Conservation (phyloP, 1,284 basidiomycete genomes). For the Phellinidium pouzarii region DNA sequence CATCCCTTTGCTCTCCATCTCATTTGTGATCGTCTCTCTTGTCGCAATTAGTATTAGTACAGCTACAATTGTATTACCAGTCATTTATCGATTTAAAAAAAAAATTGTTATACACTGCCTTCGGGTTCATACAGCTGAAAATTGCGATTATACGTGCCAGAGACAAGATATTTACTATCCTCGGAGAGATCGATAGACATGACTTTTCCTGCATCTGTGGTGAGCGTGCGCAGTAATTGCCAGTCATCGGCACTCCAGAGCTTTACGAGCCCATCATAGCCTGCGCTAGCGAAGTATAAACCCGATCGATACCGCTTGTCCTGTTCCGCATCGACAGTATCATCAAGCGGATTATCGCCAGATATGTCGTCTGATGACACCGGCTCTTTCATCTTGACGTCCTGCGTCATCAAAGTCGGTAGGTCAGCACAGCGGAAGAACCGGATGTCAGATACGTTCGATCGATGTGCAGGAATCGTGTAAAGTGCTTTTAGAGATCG, state of each 20-base stretch:
- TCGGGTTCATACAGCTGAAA: slow-evolving; percentile 86
- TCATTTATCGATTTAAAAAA: slow-evolving; percentile 19
- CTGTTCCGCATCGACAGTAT: slow-evolving; percentile 37
- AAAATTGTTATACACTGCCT: slow-evolving; percentile 33
- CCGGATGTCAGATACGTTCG: slow-evolving; percentile 89
- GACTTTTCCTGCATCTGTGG: slow-evolving; percentile 93
- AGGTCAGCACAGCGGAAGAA: slow-evolving; percentile 72
- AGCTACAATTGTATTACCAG: slow-evolving; percentile 21
- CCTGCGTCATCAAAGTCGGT: slow-evolving; percentile 32
- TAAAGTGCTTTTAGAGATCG: slow-evolving; percentile 87
- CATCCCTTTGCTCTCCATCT: slow-evolving; percentile 3
- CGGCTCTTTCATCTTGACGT: slow-evolving; percentile 34
- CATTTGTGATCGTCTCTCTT: slow-evolving; percentile 7
- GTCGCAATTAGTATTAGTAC: slow-evolving; percentile 8
- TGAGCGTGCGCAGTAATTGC: slow-evolving; percentile 83
- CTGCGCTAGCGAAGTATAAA: slow-evolving; percentile 87
- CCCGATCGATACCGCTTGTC: slow-evolving; percentile 79
- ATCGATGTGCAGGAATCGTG: slow-evolving; percentile 94
- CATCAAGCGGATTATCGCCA: slow-evolving; percentile 24
- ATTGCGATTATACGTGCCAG: slow-evolving; percentile 88
- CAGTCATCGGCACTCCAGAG: slow-evolving; percentile 99
- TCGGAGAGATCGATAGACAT: slow-evolving; percentile 92
- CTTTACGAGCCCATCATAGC: slow-evolving; percentile 94
- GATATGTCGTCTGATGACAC: slow-evolving; percentile 26
- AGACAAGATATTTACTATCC: slow-evolving; percentile 81